Conservation (phyloP, 257 asterid genomes). For the Solanum tacnaense region DNA sequence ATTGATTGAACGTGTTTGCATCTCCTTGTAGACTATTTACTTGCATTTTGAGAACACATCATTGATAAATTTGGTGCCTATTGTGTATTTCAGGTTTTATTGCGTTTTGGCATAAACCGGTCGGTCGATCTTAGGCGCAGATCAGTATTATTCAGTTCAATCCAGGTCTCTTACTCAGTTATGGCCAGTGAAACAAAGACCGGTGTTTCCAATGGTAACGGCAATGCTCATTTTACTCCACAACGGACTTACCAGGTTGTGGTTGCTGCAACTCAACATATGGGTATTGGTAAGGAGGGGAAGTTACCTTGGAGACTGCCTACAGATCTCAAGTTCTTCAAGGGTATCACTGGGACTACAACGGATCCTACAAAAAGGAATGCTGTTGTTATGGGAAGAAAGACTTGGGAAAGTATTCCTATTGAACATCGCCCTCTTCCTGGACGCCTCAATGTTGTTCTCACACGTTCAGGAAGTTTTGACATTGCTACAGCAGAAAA, state of each 20-base stretch:
- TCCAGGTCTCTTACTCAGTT: conserved; percentile 16
- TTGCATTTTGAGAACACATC: conserved; percentile 15
- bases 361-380: conserved; percentile 55
- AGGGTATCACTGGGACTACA: conserved; percentile 60
- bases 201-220: conserved; percentile 26
- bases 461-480: conserved; percentile 60
- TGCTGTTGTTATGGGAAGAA: conserved; percentile 95
- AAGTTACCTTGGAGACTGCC: conserved; percentile 88
- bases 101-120: conserved; percentile 8
- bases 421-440: conserved; percentile 66
- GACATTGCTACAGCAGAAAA: conserved; percentile 43
- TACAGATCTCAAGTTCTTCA: conserved; percentile 79
- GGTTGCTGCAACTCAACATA: conserved; percentile 78
- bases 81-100: conserved; percentile 9
- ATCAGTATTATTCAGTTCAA: background rate
- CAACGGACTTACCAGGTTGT: conserved; percentile 76
- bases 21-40: background rate
- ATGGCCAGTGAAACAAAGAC: conserved; percentile 40
- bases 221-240: conserved; percentile 15
- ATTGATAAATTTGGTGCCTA: conserved; percentile 7
- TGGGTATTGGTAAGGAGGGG: conserved; percentile 95
- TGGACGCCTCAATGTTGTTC: conserved; percentile 86
- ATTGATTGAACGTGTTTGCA: background rate
- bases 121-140: conserved; percentile 1
- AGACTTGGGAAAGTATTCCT: conserved; percentile 98